Base-by-base conservation (phyloP, 139 green algal species). In the Chlorella sp. region DNA sequence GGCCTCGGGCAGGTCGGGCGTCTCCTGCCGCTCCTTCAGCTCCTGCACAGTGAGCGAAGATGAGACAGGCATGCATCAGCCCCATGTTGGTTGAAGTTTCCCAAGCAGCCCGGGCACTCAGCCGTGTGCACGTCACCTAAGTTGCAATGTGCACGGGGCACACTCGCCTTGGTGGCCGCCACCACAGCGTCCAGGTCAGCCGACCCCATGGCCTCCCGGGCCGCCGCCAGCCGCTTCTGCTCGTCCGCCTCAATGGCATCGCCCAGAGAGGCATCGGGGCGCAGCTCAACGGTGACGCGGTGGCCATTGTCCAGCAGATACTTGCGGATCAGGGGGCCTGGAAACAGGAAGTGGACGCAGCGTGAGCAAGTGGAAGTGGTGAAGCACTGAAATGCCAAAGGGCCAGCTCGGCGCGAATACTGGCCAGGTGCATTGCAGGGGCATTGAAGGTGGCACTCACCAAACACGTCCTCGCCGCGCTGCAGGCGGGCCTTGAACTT, bases 1-100 rank as follows among this genome's bases (percentile, higher is more conserved):
- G 1, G 93, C 93, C 90, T 99, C 97, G 4, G 97, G 94, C 2
- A 91, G 23, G 89, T 99, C 97, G 23, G 97, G 97, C 15, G 95
- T 98, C 91, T 99, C 96, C 95, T 99, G 97, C 51, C 92, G 85
- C 87, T 93, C 81, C 92, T 98, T 98, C 62, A 99, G 94, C 70
- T 94, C 93, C 36, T 81, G 74, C 39, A 32, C n/a, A 26, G 57
- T 9, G 57, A 15, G 3, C 18, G 13, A 26, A n/a, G 13, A 5
- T 3, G 6, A 26, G 21, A 26, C 9, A n/a, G n/a, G n/a, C n/a
- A n/a, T n/a, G n/a, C n/a, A n/a, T n/a, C n/a, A n/a, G n/a, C n/a
- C n/a, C n/a, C n/a, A n/a, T n/a, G n/a, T n/a, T n/a, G n/a, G n/a
- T n/a, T n/a, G n/a, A n/a, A n/a, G n/a, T n/a, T n/a, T n/a, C n/a